A percentile compares a stretch with the other conserved stretches of the same genome.
Conservation (phyloP, 805 yeast species). For the Wickerhamiella bombiphila region DNA sequence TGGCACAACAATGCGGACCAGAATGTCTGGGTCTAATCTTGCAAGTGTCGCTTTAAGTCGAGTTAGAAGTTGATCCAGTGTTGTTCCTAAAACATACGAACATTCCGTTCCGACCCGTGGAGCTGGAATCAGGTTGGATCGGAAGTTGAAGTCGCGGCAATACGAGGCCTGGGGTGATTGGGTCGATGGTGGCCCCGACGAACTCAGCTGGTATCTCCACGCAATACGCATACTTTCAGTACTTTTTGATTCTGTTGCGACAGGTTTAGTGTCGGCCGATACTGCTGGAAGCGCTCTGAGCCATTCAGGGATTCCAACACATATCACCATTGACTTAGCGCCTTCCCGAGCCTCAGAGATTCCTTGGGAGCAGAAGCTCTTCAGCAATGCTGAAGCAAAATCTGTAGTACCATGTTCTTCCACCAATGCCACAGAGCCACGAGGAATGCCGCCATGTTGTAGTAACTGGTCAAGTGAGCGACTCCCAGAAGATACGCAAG, state of each 20-base stretch:
- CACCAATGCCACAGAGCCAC: slow-evolving; percentile 53
- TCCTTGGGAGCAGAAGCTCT: slow-evolving; percentile 67
- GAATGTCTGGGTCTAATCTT: slow-evolving; percentile 21
- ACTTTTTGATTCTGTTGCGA: slow-evolving; percentile 15
- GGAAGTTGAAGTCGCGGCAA: slow-evolving; percentile 13
- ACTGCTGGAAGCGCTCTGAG: slow-evolving; percentile 31
- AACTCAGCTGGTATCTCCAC: slow-evolving; percentile 63
- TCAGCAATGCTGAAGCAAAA: slow-evolving; percentile 54
- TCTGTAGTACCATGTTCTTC: slow-evolving; percentile 87
- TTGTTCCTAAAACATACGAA: slow-evolving; percentile 10
- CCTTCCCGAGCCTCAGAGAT: slow-evolving; percentile 40
- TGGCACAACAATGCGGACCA: slow-evolving; percentile 60
- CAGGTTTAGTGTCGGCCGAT: slow-evolving; percentile 44
- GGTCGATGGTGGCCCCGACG: neutral
- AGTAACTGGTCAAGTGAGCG: slow-evolving; percentile 58
- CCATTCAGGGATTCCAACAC: slow-evolving; percentile 16
- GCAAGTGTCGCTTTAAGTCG: slow-evolving; percentile 34
- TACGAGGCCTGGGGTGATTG: slow-evolving; percentile 7
- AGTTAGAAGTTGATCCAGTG: slow-evolving; percentile 21
- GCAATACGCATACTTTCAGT: slow-evolving; percentile 57
- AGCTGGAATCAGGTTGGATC: slow-evolving; percentile 11
- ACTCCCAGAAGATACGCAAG: slow-evolving; percentile 69
- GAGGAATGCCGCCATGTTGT: slow-evolving; percentile 73
- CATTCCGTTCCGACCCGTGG: slow-evolving; percentile 13
- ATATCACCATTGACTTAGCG: slow-evolving; percentile 9